Conservation (phyloP, 768 basidiomycete species). For the Hebeloma cylindrosporum region DNA sequence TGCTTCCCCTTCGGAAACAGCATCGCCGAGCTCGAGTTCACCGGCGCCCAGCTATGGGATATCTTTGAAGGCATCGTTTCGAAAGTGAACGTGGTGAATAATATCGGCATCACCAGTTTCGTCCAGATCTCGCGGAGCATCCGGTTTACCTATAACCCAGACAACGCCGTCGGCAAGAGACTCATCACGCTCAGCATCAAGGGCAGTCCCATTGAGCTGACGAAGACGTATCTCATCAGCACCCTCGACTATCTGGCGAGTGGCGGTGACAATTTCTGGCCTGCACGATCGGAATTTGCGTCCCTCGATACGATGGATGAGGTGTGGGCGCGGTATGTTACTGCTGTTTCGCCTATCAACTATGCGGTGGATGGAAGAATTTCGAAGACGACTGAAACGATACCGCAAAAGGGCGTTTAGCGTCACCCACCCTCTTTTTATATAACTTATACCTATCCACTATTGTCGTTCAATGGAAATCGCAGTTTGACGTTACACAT, state of each 20-base stretch:
- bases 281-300: slow-evolving; percentile 23
- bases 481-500: too few species aligned
- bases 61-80: slow-evolving; percentile 42
- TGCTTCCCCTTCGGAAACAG: slow-evolving; percentile 46
- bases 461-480: too few species aligned
- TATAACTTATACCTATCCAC: too few species aligned
- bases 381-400: slow-evolving; percentile 20
- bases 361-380: slow-evolving; percentile 26
- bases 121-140: slow-evolving; percentile 42
- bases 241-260: slow-evolving; percentile 35
- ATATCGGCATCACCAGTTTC: slow-evolving; percentile 36
- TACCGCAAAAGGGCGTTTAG: slow-evolving; percentile 20
- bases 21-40: slow-evolving; percentile 39
- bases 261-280: slow-evolving; percentile 38
- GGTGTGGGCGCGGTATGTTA: slow-evolving; percentile 33
- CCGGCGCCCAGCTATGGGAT: slow-evolving; percentile 41
- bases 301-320: slow-evolving; percentile 35
- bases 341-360: slow-evolving; percentile 22
- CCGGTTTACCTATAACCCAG: slow-evolving; percentile 32
- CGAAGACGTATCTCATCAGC: slow-evolving; percentile 29
- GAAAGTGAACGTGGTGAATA: slow-evolving; percentile 28
- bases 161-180: slow-evolving; percentile 26
- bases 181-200: slow-evolving; percentile 31
- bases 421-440: too few species aligned
- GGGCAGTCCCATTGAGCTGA: slow-evolving; percentile 25